Base-by-base conservation (phyloP, 2,329 filamentous ascomycete species). In the Colletotrichum agaves region DNA sequence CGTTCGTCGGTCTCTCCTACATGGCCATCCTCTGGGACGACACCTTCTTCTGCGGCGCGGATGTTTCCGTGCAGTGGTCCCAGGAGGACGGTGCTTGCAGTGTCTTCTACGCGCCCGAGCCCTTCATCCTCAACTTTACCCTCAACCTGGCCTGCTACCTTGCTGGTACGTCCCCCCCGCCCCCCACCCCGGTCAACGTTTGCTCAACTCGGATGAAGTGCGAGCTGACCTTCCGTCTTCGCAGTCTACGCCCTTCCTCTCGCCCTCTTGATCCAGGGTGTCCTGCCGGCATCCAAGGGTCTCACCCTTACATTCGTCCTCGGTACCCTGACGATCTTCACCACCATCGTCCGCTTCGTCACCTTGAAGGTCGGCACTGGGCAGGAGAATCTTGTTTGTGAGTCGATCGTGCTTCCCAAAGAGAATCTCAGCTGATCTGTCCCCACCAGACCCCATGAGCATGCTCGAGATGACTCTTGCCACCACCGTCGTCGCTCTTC, bases 31-130 rank as follows among this genome's bases (percentile, higher is more conserved):
- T 78, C 5, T 78, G 72, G 61, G 74, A 76, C 1, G 76, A 78
- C 11, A 78, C 76, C 1, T 78, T 78, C 69, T 78, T 76, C 69
- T 78, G 76, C 17, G 76, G 77, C 39, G 72, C 72, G 49, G 65
- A 78, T 21, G 77, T 78, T 10, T 76, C 75, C 0, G 69, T 78
- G 1, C 76, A 78, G 49, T 78, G 76, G 76, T 78, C 76, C 0
- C 75, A 77, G 39, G 76, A 78, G 33, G 75, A 78, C 3, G 77
- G 75, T 2, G 76, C 77, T 5, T 78, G 76, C 67, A 78, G 75
- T 55, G 76, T 78, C 15, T 78, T 78, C 10, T 78, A 76, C 15
- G 76, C 76, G 0, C 71, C 75, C 0, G 71, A 74, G 46, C 76
- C 76, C 1, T 78, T 78, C 49, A 77, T 78, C 50, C 72, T 77